A percentile compares a stretch with the other conserved stretches of the same genome.
phyloP scores from a whole-genome alignment of 495 filamentous ascomycete species.

The Hypoxylon subgilvum region DNA sequence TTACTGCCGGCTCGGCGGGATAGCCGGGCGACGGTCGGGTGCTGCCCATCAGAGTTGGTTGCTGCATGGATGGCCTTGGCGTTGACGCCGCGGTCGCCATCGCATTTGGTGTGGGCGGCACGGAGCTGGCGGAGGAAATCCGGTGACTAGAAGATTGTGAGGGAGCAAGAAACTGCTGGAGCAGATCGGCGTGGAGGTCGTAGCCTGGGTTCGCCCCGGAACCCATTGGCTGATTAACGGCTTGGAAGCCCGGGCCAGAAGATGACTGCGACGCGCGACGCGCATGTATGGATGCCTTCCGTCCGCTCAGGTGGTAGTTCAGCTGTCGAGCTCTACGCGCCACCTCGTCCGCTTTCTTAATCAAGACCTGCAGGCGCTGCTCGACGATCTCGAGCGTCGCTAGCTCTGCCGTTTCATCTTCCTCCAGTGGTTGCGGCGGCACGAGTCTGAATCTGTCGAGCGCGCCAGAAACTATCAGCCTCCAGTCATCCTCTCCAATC shows the following conservation, averaged over 20 bases:
- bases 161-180: constrained; percentile 49
- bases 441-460: constrained; percentile 84
- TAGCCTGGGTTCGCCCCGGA: constrained; percentile 38
- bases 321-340: constrained; percentile 80
- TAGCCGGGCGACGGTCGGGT: constrained; percentile 41
- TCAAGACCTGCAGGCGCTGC: constrained; percentile 72
- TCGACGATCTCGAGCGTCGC: constrained; percentile 84
- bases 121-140: constrained; percentile 35
- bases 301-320: constrained; percentile 78
- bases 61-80: constrained; percentile 38
- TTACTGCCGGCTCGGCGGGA: constrained; percentile 27
- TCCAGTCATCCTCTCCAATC: constrained; percentile 85
- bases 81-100: constrained; percentile 38
- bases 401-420: constrained; percentile 85
- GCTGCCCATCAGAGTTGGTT: constrained; percentile 31
- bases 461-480: constrained; percentile 78
- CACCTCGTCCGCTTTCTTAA: constrained; percentile 78
- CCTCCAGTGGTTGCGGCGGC: constrained; percentile 70
- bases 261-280: constrained; percentile 39
- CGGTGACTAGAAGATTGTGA: constrained; percentile 35
- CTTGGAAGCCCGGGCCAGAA: constrained; percentile 35
- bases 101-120: constrained; percentile 41
- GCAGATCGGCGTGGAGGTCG: constrained; percentile 50
- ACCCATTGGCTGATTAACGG: constrained; percentile 31
- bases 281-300: constrained; percentile 67